A percentile compares a stretch with the other conserved stretches of the same genome.
phyloP scores from a whole-genome alignment of 768 basidiomycete genomes.

The Paxillus ammoniavirescens region DNA sequence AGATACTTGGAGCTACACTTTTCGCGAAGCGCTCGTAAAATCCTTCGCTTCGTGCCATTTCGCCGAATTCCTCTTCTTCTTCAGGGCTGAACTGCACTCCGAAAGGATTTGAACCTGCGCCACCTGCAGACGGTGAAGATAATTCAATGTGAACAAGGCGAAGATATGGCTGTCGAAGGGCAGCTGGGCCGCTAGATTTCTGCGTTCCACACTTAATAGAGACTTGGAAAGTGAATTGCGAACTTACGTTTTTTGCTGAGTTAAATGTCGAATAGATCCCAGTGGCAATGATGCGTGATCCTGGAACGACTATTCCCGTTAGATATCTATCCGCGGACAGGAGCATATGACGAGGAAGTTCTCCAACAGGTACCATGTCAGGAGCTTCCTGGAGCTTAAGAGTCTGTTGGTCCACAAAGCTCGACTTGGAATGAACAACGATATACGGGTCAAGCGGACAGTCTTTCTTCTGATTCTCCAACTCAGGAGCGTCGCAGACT shows the following conservation, averaged over 20 bases:
- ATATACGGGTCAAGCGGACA: slow-evolving; percentile 96
- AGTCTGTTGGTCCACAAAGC: slow-evolving; percentile 93
- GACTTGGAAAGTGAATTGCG: not conserved
- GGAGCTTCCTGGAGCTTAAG: slow-evolving; percentile 98
- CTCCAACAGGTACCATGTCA: slow-evolving; percentile 99
- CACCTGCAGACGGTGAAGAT: slow-evolving; percentile 72
- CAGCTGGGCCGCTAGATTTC: slow-evolving; percentile 83
- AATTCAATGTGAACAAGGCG: slow-evolving; percentile 91
- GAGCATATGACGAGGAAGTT: slow-evolving; percentile 92
- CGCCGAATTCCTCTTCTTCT: slow-evolving; percentile 95
- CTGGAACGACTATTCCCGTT: slow-evolving; percentile 92
- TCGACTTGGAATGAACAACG: slow-evolving; percentile 91
- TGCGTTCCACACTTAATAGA: slow-evolving; percentile 25
- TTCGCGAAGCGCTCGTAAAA: slow-evolving; percentile 93
- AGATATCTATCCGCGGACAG: slow-evolving; percentile 89
- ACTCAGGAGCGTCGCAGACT: slow-evolving; percentile 76
- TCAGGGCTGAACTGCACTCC: slow-evolving; percentile 89
- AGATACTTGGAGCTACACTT: slow-evolving; percentile 97
- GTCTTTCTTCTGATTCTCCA: slow-evolving; percentile 86
- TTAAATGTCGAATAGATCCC: slow-evolving; percentile 98
- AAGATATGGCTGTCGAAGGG: slow-evolving; percentile 91
- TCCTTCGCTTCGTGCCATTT: slow-evolving; percentile 83
- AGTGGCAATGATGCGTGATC: slow-evolving; percentile 91
- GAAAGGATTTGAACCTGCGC: slow-evolving; percentile 78
- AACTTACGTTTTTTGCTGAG: slow-evolving; percentile 74